Percentiles rank a stretch among this genome's conserved stretches.
phyloP scores from a whole-genome alignment of 2,329 filamentous ascomycete species.

The Fonsecaea nubica region DNA sequence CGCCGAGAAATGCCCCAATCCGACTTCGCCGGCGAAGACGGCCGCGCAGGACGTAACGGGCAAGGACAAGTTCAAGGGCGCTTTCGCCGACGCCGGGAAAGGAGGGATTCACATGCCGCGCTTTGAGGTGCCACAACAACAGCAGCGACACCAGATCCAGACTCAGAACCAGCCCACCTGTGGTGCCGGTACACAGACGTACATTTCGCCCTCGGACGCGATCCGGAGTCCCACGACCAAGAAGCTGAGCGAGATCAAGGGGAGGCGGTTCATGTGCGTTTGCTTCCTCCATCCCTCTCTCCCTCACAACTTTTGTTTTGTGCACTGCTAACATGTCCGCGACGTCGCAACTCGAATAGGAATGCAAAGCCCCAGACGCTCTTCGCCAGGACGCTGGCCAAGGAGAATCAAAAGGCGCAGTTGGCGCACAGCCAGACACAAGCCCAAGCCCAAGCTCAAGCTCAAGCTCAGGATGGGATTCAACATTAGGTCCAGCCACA shows the following conservation, averaged over 20 bases:
- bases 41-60: not conserved
- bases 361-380: slow-evolving; percentile 50
- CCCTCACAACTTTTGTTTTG: not conserved
- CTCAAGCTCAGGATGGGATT: not conserved
- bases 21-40: slow-evolving; percentile 31
- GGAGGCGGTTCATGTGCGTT: slow-evolving; percentile 51
- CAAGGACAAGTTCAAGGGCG: not conserved
- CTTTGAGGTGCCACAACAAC: not conserved
- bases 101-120: too few relatives aligned
- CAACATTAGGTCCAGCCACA: not conserved
- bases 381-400: slow-evolving; percentile 54
- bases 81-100: slow-evolving; percentile 18
- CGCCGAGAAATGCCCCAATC: slow-evolving; percentile 31
- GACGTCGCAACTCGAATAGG: slow-evolving; percentile 42
- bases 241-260: slow-evolving; percentile 58
- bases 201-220: slow-evolving; percentile 57
- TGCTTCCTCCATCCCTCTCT: not conserved
- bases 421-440: too few relatives aligned
- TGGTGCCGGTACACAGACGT: slow-evolving; percentile 41
- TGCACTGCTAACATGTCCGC: not conserved
- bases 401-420: slow-evolving; percentile 43
- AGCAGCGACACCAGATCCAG: not conserved
- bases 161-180: slow-evolving; percentile 2
- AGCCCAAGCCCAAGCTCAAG: slow-evolving; percentile 9
- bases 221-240: slow-evolving; percentile 59